A percentile compares a stretch with the other conserved stretches of the same genome.
Evolutionary conservation across 352 stramenopile species (phyloP).

Genomic region (Phytophthora pini): DNA sequence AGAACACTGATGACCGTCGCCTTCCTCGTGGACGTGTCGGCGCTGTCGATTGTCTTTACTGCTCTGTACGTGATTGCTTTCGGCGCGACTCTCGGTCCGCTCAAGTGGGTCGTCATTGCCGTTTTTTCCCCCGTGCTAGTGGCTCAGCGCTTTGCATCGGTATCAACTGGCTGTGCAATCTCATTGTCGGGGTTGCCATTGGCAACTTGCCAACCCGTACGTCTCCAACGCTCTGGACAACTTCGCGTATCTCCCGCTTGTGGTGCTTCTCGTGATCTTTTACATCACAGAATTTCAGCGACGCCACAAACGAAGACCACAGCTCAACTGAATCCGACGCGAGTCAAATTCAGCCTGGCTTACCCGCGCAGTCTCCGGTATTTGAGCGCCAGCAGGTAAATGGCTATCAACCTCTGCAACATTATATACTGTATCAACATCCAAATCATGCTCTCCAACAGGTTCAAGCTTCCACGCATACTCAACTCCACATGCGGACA

Average conservation of each 20-base stretch:
- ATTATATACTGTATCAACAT: too few species aligned
- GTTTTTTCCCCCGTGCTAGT: slow-evolving; percentile 21
- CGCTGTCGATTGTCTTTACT: slow-evolving; percentile 24
- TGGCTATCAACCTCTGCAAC: too few species aligned
- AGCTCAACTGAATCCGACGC: too few species aligned
- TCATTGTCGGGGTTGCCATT: slow-evolving; percentile 45
- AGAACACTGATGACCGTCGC: slow-evolving; percentile 33
- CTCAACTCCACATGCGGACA: slow-evolving; percentile 12
- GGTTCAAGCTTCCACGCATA: slow-evolving; percentile 9
- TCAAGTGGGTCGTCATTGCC: slow-evolving; percentile 19
- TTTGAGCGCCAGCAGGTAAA: too few species aligned
- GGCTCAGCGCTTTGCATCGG: slow-evolving; percentile 37
- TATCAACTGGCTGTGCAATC: slow-evolving; percentile 58
- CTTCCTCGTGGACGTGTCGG: slow-evolving; percentile 24
- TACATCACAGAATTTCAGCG: neutral
- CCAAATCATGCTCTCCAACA: neutral
- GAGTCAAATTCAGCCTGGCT: too few species aligned
- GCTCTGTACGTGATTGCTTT: slow-evolving; percentile 22
- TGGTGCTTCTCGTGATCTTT: slow-evolving; percentile 51
- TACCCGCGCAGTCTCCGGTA: too few species aligned
- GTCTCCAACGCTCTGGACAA: slow-evolving; percentile 42
- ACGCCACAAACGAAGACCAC: too few species aligned
- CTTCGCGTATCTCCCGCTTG: slow-evolving; percentile 35
- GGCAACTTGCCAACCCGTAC: slow-evolving; percentile 43
- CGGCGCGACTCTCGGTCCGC: slow-evolving; percentile 12